Percentiles rank a stretch among this genome's conserved stretches.
phyloP scores from a whole-genome alignment of 352 stramenopile species.

The Globisporangium sylvaticum region DNA sequence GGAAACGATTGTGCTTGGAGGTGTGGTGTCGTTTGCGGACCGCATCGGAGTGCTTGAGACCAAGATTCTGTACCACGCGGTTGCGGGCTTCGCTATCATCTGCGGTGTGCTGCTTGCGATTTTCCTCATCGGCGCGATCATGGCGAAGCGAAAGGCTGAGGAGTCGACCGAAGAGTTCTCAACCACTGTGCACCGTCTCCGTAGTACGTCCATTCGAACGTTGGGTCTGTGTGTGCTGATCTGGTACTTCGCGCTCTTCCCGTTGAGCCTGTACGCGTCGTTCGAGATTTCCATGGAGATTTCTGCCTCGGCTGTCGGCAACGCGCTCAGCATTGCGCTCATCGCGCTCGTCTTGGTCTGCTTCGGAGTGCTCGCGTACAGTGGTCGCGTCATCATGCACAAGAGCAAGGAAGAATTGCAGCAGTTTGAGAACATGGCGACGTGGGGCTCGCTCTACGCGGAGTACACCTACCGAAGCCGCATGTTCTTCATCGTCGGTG shows the following conservation, averaged over 20 bases:
- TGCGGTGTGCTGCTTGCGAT: constrained; percentile 27
- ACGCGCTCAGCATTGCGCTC: constrained; percentile 37
- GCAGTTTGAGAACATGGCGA: constrained; percentile 54
- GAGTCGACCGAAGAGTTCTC: constrained; percentile 34
- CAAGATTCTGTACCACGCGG: constrained; percentile 35
- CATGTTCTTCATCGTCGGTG: constrained; percentile 61
- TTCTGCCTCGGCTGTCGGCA: constrained; percentile 28
- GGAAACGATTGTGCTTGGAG: constrained; percentile 50
- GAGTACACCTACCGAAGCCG: constrained; percentile 56
- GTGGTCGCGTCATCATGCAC: constrained; percentile 48
- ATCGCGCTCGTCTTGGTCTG: constrained; percentile 43
- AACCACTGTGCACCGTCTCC: constrained; percentile 40
- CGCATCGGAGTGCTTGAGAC: constrained; percentile 47
- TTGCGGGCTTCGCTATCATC: constrained; percentile 42
- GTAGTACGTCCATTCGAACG: constrained; percentile 52
- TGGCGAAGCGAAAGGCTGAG: constrained; percentile 56
- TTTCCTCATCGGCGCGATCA: constrained; percentile 44
- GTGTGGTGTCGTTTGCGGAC: constrained; percentile 54
- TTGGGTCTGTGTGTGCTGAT: constrained; percentile 59
- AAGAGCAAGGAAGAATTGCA: constrained; percentile 52
- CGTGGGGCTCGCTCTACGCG: constrained; percentile 59
- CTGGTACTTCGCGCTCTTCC: constrained; percentile 61
- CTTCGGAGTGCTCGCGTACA: constrained; percentile 44
- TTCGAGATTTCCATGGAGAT: constrained; percentile 76
- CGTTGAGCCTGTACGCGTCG: constrained; percentile 52